These are phyloP conservation scores for Eucalyptus victrix DNA, from an alignment of 345 rosid species.

Conservation along the genomic window DNA sequence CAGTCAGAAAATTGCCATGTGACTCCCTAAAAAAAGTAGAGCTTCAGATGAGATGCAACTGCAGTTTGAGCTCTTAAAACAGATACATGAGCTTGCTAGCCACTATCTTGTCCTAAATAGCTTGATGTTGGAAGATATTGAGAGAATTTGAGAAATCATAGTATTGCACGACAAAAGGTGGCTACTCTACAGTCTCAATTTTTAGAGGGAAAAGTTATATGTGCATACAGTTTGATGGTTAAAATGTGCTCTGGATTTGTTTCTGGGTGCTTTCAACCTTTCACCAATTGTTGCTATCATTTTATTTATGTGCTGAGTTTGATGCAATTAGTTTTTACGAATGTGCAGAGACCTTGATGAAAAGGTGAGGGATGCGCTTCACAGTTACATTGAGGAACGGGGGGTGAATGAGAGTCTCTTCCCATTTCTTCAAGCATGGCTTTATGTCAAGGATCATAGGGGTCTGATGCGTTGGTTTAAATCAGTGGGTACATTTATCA, in stretches of 20 bases:
- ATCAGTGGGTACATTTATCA: constrained; percentile 57
- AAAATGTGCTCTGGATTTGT: not conserved
- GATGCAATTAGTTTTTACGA: not conserved
- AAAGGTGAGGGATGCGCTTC: constrained; percentile 68
- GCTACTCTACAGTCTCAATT: not conserved
- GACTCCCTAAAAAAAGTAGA: not conserved
- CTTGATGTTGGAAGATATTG: not conserved
- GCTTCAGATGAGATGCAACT: not conserved
- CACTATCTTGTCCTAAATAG: not conserved
- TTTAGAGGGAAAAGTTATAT: not conserved
- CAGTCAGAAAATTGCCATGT: not conserved
- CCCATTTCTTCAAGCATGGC: constrained; percentile 88
- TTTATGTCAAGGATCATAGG: constrained; percentile 80
- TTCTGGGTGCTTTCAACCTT: not conserved
- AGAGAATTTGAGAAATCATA: not conserved
- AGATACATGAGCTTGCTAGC: not conserved
- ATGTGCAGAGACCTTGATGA: constrained; percentile 63
- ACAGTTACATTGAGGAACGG: constrained; percentile 64
- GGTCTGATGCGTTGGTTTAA: constrained; percentile 71
- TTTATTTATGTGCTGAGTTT: not conserved
- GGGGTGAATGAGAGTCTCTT: constrained; percentile 78
- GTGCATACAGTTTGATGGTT: not conserved
- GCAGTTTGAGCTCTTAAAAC: not conserved
- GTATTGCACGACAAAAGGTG: not conserved
- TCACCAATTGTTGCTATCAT: not conserved